Percentiles rank a stretch among this genome's conserved stretches.
These are phyloP conservation scores for Phoenix dactylifera DNA, from an alignment of 176 grass and related monocot genomes.

Conservation along the genomic window DNA sequence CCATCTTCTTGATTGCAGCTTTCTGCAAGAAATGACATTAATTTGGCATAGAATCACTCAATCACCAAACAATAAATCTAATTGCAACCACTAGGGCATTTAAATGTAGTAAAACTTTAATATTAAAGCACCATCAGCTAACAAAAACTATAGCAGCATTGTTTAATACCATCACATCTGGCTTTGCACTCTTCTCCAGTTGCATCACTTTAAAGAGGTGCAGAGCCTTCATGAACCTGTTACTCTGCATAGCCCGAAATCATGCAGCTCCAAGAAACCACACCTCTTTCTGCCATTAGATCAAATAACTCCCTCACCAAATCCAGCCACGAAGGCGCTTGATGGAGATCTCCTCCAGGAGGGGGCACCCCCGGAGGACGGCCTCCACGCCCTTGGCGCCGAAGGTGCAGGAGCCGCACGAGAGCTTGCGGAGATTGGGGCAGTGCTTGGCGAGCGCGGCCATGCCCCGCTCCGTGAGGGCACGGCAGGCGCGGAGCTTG, in stretches of 20 bases:
- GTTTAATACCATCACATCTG: too few species aligned
- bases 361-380: conserved; percentile 42
- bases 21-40: conserved; percentile 13
- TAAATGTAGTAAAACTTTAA: too few species aligned
- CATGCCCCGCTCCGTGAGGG: conserved; percentile 62
- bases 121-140: too few species aligned
- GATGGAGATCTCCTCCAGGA: conserved; percentile 78
- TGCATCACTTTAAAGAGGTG: conserved; percentile 54
- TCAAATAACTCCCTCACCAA: conserved; percentile 31
- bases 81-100: too few species aligned
- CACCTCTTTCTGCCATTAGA: conserved; percentile 49
- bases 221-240: conserved; percentile 36
- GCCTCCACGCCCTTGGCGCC: conserved; percentile 69
- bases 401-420: conserved; percentile 72
- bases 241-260: conserved; percentile 50
- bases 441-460: conserved; percentile 32
- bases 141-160: too few species aligned
- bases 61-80: too few species aligned
- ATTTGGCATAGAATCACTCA: too few species aligned
- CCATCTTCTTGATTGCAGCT: conserved; percentile 27
- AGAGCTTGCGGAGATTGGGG: conserved; percentile 62
- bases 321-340: conserved; percentile 72
- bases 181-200: conserved; percentile 7
- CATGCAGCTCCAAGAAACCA: conserved; percentile 59
- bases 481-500: conserved; percentile 68